Base-by-base conservation (phyloP, 2,329 filamentous ascomycete genomes). In the Trichoderma cornu-damae region DNA sequence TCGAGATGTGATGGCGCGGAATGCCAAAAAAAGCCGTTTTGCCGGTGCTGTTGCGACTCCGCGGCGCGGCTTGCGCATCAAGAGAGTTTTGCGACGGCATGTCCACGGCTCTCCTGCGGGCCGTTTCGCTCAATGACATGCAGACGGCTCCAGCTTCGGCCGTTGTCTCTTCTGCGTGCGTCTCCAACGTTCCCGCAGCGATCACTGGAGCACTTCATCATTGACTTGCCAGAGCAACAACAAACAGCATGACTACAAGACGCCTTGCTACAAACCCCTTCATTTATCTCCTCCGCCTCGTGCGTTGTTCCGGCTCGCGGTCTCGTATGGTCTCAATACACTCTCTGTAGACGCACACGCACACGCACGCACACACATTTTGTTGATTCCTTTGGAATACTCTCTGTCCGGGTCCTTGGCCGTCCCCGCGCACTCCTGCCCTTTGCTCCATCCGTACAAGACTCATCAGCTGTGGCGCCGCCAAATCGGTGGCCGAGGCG, bases 61-160 rank as follows among this genome's bases (percentile, higher is more conserved):
- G 51, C 51, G 32, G 51, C 32, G 32, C 32, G 24, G 22, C n/a
- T 37, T 28, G 12, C 16, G 12, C 11, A 6, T n/a, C 11, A n/a
- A 1, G 12, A 37, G 34, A n/a, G n/a, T n/a, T 35, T 46, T 30
- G 51, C 51, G 51, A 55, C 51, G 51, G 51, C 20, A 55, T 30
- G 51, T 20, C 30, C 3, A 46, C 2, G 16, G 20, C 32, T 22
- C 3, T 32, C 6, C 49, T 18, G 4, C 14, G 20, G 12, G 40
- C 7, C 26, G 11, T 47, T 11, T 16, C 4, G 28, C 22, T 18
- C 3, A 5, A 22, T 7, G 18, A 18, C 22, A 32, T 12, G 9
- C 8, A 3, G 28, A n/a, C 16, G 4, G n/a, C 16, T 22, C 16
- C 1, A 16, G n/a, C n/a, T n/a, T n/a, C n/a, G n/a, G n/a, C n/a